Percentiles rank a stretch among this genome's conserved stretches.
Evolutionary conservation across 1,139 yeast genomes (phyloP).

Genomic region (Pichia sp.): DNA sequence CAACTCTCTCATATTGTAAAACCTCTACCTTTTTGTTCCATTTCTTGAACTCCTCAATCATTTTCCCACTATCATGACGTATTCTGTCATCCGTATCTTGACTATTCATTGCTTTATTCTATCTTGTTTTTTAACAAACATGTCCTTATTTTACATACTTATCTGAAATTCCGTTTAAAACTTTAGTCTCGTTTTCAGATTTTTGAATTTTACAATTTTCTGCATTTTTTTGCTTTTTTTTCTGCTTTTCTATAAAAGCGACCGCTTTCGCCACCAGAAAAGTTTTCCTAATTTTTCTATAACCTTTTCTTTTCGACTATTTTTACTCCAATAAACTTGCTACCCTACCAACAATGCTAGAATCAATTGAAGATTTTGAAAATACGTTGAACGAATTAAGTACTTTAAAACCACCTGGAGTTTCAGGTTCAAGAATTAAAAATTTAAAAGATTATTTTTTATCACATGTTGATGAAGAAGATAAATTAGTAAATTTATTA

Average conservation of each 20-base stretch:
- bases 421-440: constrained; percentile 91
- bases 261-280: background rate
- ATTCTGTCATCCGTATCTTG: background rate
- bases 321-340: background rate
- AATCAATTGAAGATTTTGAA: constrained; percentile 54
- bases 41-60: background rate
- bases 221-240: background rate
- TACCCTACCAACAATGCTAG: constrained; percentile 13
- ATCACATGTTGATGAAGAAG: constrained; percentile 54
- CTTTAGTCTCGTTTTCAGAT: no score
- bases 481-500: constrained; percentile 52
- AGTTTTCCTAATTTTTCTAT: background rate
- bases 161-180: no score
- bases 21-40: background rate
- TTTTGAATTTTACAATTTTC: background rate
- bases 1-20: constrained; percentile 13
- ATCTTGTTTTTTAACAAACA: background rate
- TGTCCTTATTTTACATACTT: background rate
- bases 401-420: constrained; percentile 81
- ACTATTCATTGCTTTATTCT: background rate
- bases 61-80: background rate
- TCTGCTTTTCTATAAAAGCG: background rate
- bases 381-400: constrained; percentile 66
- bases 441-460: constrained; percentile 74
- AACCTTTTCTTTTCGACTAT: background rate